A percentile compares a stretch with the other conserved stretches of the same genome.
These are phyloP conservation scores for Venturia nashicola DNA, from an alignment of 2,329 filamentous ascomycete genomes.

Conservation along the genomic window DNA sequence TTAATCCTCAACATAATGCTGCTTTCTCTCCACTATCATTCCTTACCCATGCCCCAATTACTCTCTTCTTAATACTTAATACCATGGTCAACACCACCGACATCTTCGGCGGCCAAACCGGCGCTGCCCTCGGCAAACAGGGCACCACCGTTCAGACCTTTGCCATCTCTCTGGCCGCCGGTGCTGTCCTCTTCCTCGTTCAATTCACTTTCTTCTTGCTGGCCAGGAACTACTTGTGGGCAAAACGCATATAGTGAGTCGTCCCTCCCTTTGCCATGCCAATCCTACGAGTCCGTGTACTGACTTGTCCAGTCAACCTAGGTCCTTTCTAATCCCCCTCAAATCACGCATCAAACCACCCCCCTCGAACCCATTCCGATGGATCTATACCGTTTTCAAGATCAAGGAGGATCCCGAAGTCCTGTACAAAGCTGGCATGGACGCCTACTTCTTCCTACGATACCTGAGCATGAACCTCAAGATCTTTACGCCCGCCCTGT, in stretches of 20 bases:
- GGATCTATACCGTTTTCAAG: conserved; percentile 17
- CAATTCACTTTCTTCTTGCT: conserved; percentile 17
- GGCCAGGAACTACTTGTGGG: conserved; percentile 18
- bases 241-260: conserved; percentile 12
- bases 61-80: background rate
- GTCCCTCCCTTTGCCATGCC: background rate
- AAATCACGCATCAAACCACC: conserved; percentile 18
- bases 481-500: conserved; percentile 76
- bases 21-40: background rate
- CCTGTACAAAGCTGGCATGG: conserved; percentile 89
- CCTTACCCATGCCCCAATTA: background rate
- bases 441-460: conserved; percentile 94
- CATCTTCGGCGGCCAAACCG: conserved; percentile 16
- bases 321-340: conserved; percentile 18
- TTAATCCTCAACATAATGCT: background rate
- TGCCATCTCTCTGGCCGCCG: conserved; percentile 17
- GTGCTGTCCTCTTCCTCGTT: conserved; percentile 17
- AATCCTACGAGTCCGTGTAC: background rate
- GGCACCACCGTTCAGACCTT: conserved; percentile 19
- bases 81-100: background rate
- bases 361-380: conserved; percentile 17
- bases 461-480: conserved; percentile 78
- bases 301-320: conserved; percentile 13
- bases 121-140: conserved; percentile 17
- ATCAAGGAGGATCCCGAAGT: conserved; percentile 63